Conservation (phyloP, 163 green algal species). For the Scenedesmus sp. region DNA sequence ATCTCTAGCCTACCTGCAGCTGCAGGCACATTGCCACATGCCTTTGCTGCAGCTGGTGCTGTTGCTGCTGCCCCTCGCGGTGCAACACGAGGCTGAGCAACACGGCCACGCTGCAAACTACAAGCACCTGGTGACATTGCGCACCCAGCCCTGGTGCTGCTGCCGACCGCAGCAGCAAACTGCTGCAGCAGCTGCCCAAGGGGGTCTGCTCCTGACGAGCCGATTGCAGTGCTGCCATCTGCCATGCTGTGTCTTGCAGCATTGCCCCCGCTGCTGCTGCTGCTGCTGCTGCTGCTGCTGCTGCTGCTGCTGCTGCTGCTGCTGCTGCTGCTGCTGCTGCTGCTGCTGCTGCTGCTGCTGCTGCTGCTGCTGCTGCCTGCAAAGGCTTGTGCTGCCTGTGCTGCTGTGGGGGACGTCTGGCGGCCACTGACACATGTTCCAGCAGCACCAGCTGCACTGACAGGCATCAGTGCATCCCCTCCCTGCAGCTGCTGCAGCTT, state of each 20-base stretch:
- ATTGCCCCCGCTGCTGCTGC: too few species aligned
- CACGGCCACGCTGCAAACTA: background rate
- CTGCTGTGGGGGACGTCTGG: background rate
- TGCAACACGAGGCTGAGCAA: background rate
- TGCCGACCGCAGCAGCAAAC: background rate
- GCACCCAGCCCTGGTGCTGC: background rate
- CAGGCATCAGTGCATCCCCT: background rate
- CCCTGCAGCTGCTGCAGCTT: constrained; percentile 10
- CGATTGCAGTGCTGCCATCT: background rate
- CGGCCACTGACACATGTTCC: background rate
- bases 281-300: background rate
- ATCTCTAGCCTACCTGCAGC: background rate
- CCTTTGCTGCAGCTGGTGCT: background rate
- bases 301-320: background rate
- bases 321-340: background rate
- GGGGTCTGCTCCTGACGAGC: background rate
- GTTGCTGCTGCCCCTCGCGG: background rate
- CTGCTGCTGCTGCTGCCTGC: background rate
- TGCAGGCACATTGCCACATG: background rate
- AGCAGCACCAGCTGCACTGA: background rate
- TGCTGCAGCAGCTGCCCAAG: constrained; percentile 24
- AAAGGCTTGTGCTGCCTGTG: background rate
- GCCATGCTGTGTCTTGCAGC: background rate
- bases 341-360: background rate
- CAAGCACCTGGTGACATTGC: background rate